phyloP scores from a whole-genome alignment of 805 yeast species.

The Torulaspora microellipsoides region DNA sequence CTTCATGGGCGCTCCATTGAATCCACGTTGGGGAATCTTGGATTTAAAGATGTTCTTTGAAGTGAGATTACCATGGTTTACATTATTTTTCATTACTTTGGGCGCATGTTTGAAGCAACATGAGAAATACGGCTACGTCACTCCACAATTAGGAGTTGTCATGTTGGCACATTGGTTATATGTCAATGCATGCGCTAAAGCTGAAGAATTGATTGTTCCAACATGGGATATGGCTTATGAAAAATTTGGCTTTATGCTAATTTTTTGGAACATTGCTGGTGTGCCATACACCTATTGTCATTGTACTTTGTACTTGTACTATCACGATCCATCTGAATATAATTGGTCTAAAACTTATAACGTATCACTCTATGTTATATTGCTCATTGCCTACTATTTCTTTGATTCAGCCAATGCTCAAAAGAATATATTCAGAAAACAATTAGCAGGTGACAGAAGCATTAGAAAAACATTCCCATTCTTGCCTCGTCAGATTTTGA shows the following conservation, averaged over 20 bases:
- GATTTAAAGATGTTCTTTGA: conserved; percentile 97
- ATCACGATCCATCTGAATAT: conserved; percentile 83
- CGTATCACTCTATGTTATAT: conserved; percentile 47
- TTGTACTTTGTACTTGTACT: conserved; percentile 75
- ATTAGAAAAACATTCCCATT: conserved; percentile 90
- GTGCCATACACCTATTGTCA: conserved; percentile 98
- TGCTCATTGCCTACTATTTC: conserved; percentile 76
- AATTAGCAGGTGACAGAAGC: conserved; percentile 70
- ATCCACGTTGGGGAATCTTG: conserved; percentile 88
- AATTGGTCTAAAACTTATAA: conserved; percentile 63
- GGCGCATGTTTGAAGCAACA: conserved; percentile 75
- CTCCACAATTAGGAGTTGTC: conserved; percentile 70
- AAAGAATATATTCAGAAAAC: conserved; percentile 85
- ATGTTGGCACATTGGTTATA: conserved; percentile 87
- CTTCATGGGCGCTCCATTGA: conserved; percentile 96
- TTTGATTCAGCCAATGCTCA: conserved; percentile 95
- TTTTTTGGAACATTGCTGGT: conserved; percentile 99
- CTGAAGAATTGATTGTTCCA: conserved; percentile 95
- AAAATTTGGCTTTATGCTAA: conserved; percentile 97
- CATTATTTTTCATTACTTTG: conserved; percentile 69
- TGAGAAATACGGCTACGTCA: conserved; percentile 72
- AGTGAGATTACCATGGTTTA: conserved; percentile 96
- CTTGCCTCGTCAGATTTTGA: conserved; percentile 76
- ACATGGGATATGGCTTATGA: conserved; percentile 99
- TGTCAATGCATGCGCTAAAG: conserved; percentile 96